Conservation (phyloP, 192 early-diverging fungal species). For the Linnemannia hyalina region DNA sequence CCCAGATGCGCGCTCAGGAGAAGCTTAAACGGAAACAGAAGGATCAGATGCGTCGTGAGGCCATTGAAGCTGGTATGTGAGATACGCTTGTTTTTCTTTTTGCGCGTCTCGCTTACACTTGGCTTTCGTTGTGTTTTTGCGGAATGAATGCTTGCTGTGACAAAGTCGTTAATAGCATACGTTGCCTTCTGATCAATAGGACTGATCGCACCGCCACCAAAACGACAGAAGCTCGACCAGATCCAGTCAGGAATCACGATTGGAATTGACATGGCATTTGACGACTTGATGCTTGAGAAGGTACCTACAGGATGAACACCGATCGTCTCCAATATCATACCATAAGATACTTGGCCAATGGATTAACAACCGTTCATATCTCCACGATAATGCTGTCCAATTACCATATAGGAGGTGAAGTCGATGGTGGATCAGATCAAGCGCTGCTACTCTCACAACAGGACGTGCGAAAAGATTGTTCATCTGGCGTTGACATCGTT, state of each 20-base stretch:
- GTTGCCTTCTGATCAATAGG: conserved; percentile 10
- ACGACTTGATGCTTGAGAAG: conserved; percentile 81
- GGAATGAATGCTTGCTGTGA: conserved; percentile 1
- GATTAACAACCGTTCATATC: too few species aligned
- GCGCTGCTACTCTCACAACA: conserved; percentile 83
- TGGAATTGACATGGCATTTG: conserved; percentile 86
- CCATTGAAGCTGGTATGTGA: conserved; percentile 55
- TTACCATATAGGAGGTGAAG: conserved; percentile 67
- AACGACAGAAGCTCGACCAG: conserved; percentile 64
- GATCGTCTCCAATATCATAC: too few species aligned
- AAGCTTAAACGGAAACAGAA: conserved; percentile 65
- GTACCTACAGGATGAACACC: conserved; percentile 29
- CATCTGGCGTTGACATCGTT: conserved; percentile 74
- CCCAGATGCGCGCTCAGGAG: conserved; percentile 60
- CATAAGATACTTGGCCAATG: too few species aligned
- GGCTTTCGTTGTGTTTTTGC: background rate
- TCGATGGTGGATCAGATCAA: conserved; percentile 79
- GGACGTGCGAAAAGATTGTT: conserved; percentile 62
- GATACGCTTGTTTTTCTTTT: background rate
- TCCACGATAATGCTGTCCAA: background rate
- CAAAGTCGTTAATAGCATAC: background rate
- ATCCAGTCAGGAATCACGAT: conserved; percentile 65
- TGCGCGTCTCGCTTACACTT: background rate
- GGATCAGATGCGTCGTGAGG: conserved; percentile 62
- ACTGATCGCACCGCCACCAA: conserved; percentile 48